Conservation (phyloP, 2,329 filamentous ascomycete species). For the Bipolaris oryzae region DNA sequence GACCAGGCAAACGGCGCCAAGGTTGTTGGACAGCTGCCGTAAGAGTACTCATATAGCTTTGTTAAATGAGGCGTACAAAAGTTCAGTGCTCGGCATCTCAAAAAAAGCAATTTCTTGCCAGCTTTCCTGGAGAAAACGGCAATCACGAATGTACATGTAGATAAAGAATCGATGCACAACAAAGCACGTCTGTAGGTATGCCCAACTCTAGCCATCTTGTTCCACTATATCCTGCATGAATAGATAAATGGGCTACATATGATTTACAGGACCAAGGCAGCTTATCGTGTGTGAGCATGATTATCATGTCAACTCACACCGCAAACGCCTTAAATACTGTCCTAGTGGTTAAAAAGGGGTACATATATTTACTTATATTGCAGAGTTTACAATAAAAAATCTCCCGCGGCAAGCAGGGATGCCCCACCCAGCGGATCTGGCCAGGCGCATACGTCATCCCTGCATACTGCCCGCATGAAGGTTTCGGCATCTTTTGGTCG, state of each 20-base stretch:
- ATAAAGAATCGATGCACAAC: conserved; percentile 3
- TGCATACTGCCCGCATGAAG: conserved; percentile 11
- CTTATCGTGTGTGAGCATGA: no score
- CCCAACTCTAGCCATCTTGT: neutral
- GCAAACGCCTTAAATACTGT: neutral
- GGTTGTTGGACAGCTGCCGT: conserved; percentile 46
- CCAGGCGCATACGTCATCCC: conserved; percentile 27
- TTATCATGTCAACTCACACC: neutral
- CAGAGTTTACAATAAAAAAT: neutral
- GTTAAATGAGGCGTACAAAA: neutral
- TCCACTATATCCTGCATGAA: neutral
- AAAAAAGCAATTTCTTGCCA: neutral
- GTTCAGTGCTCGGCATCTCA: neutral
- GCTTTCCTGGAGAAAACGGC: neutral
- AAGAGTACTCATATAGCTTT: neutral
- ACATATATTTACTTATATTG: neutral
- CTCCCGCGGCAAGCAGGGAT: neutral
- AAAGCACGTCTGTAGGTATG: neutral
- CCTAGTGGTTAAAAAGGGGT: neutral
- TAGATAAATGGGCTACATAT: neutral
- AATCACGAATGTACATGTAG: neutral
- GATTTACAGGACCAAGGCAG: neutral
- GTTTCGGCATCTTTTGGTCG: conserved; percentile 12
- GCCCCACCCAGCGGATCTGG: conserved; percentile 14
- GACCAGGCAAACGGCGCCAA: conserved; percentile 29